phyloP scores from a whole-genome alignment of 169 alveolate species.

The Cyclospora cayetanensis region DNA sequence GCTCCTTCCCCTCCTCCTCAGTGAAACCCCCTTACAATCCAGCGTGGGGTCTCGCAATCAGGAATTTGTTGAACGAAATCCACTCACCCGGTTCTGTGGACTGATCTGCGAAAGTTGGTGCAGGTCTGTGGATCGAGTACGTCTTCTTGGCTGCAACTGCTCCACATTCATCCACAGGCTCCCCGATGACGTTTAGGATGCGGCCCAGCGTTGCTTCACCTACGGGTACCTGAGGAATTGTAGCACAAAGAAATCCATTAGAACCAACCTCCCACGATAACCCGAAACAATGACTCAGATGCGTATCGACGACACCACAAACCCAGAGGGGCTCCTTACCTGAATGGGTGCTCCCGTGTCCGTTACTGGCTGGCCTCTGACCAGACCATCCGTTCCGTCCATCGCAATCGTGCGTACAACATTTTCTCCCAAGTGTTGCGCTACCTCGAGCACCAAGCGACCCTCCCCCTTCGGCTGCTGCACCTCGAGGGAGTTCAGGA shows the following conservation, averaged over 20 bases:
- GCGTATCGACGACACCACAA: no score
- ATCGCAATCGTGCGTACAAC: conserved; percentile 96
- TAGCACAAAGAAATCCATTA: no score
- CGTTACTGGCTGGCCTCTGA: conserved; percentile 94
- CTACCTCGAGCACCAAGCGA: conserved; percentile 94
- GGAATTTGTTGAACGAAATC: no score
- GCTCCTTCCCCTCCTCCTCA: neutral
- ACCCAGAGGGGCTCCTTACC: conserved; percentile 89
- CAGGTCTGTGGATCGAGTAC: conserved; percentile 95
- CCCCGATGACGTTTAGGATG: conserved; percentile 98
- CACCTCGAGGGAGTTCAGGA: conserved; percentile 95
- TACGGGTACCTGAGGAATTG: conserved; percentile 51
- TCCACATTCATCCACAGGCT: conserved; percentile 98
- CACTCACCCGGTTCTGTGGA: conserved; percentile 91
- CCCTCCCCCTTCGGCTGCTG: conserved; percentile 81
- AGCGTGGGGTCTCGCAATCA: no score
- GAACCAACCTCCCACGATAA: no score
- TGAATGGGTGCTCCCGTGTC: conserved; percentile 96
- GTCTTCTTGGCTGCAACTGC: conserved; percentile 88
- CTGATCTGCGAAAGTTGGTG: conserved; percentile 95
- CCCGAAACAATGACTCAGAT: no score
- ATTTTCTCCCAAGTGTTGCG: conserved; percentile 92
- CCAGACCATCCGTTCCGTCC: conserved; percentile 98
- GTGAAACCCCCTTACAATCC: conserved; percentile 75
- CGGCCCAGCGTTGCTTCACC: conserved; percentile 93